Base-by-base conservation (phyloP, 371 early-diverging fungal species). In the Apophysomyces variabilis region DNA sequence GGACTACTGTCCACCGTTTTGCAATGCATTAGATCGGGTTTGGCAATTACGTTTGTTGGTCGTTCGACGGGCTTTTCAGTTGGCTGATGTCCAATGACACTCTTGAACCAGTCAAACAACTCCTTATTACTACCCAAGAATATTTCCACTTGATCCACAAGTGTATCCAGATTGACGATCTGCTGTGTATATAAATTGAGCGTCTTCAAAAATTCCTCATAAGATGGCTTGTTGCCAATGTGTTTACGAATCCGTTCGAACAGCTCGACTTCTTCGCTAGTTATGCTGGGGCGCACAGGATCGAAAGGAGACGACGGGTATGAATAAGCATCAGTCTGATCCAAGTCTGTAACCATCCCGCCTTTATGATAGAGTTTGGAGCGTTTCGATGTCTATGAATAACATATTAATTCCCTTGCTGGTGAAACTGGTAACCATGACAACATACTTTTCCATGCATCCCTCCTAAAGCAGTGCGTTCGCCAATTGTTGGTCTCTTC, bases 191-290 rank as follows among this genome's bases (percentile, higher is more conserved):
- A 99, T 38, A 98, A 79, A 71, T 99, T 99, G 38, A 99, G 78
- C 3, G 95, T 85, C 81, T 98, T 99, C 58, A 99, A 84, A 80
- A 99, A 99, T 72, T 99, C 99, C 74, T 90, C 91, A 76, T 98
- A 98, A 0, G 95, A 89, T 12, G 87, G 83, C 62, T 93, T 92
- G 78, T 93, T 92, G 5, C 89, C 89, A 60, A 99, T 89, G 66
- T 89, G 82, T 66, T 89, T 85, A 78, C 97, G 95, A 67, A 93
- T 92, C 16, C 89, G 85, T 60, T 97, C 97, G 82, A 99, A 97
- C 67, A 97, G 91, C 32, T 92, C 93, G 7, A 94, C 80, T 68
- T 98, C 99, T 62, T 95, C 96, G 1, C 83, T 62, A 0, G 89
- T 84, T 1, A 82, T 72, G 1, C 68, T 64, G 0, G 78, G 78